These are phyloP conservation scores for Circinella umbellata DNA, from an alignment of 371 early-diverging fungal species.

Conservation along the genomic window DNA sequence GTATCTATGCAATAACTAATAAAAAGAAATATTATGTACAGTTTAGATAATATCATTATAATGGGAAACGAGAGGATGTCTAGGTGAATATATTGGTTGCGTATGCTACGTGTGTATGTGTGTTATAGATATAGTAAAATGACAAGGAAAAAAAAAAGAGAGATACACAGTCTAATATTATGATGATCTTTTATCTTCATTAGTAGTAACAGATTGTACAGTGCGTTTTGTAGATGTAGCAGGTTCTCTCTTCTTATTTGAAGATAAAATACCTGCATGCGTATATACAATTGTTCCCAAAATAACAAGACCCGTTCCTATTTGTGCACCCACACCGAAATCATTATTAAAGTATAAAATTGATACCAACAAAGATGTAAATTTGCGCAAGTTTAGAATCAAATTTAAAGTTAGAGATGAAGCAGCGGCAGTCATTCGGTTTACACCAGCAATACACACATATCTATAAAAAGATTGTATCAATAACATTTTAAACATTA, in stretches of 20 bases:
- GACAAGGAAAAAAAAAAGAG: too few relatives aligned
- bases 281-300: constrained; percentile 81
- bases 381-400: constrained; percentile 86
- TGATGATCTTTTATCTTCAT: background rate
- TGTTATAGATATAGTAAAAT: too few relatives aligned
- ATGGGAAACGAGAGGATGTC: too few relatives aligned
- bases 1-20: too few relatives aligned
- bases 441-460: constrained; percentile 89
- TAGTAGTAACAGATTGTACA: background rate
- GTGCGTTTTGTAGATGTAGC: background rate
- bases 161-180: too few relatives aligned
- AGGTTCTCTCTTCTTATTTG: background rate
- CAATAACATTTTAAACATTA: background rate
- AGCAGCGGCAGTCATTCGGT: constrained; percentile 77
- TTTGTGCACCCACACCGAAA: constrained; percentile 65
- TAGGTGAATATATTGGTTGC: too few relatives aligned
- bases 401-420: constrained; percentile 85
- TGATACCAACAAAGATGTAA: constrained; percentile 79
- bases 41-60: too few relatives aligned
- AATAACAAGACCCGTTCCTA: constrained; percentile 78
- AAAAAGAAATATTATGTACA: too few relatives aligned
- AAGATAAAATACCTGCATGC: constrained; percentile 12
- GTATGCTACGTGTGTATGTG: too few relatives aligned
- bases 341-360: constrained; percentile 84
- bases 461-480: constrained; percentile 37